Base-by-base conservation (phyloP, 495 filamentous ascomycete species). In the Mytilinidion resinicola region DNA sequence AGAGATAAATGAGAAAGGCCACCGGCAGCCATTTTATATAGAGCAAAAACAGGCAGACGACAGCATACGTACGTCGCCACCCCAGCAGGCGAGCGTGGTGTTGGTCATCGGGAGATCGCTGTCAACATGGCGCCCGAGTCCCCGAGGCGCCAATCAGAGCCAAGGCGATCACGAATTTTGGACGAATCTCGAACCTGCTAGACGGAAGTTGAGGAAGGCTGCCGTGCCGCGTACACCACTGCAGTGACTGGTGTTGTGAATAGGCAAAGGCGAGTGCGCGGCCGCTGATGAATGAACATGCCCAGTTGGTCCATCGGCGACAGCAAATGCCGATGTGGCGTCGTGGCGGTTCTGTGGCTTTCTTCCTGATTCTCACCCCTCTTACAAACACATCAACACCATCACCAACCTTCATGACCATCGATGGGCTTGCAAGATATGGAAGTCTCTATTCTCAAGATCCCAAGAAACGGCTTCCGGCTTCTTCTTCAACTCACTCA, bases 31-130 rank as follows among this genome's bases (percentile, higher is more conserved):
- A 25, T 30, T 9, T 49, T 49, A 49, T 49, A 49, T 49, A 49
- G 15, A 49, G 25, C 33, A 49, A 14, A 25, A 9, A 17, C 21
- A 49, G 46, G 46, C 46, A 49, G 46, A 9, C 7, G 46, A 30
- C 21, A 3, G 46, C 20, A 49, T 49, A 49, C 46, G 46, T 49
- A 49, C 46, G 19, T 49, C 46, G 46, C 46, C 46, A 49, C 46
- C 4, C 21, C 25, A 30, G 2, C 25, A 30, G 25, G 17, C 19
- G 46, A n/a, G n/a, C 19, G 1, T 7, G 21, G 33, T 33, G 20
- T 49, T 49, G 46, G 46, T 49, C 46, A 49, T 49, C 46, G 46
- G 46, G 14, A 25, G 21, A 49, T 30, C 25, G 25, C 25, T 6
- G 3, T 30, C 25, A 49, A 20, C 1, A 3, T 48, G 44, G 15